Conservation (phyloP, 2,329 filamentous ascomycete genomes). For the Epichloe scottii region DNA sequence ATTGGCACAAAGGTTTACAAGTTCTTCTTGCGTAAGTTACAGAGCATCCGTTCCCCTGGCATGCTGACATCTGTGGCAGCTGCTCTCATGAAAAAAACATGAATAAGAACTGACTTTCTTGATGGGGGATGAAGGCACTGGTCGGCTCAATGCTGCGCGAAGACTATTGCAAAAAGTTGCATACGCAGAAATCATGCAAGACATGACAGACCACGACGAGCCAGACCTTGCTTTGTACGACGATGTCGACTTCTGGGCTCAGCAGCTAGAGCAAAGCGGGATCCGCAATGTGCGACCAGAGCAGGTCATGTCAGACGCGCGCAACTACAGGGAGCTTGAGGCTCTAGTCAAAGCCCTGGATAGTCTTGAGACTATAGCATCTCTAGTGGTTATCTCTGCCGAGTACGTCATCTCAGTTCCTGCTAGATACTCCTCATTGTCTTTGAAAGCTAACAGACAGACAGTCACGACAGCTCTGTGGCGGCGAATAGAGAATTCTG, state of each 20-base stretch:
- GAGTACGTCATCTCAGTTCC: conserved; percentile 30
- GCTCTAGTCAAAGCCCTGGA: conserved; percentile 53
- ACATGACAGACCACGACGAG: conserved; percentile 25
- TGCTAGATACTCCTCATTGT: neutral
- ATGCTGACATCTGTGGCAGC: too few relatives aligned
- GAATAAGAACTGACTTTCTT: neutral
- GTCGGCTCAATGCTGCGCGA: conserved; percentile 42
- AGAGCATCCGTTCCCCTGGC: neutral
- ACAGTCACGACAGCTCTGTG: conserved; percentile 14
- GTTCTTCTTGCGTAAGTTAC: conserved; percentile 64
- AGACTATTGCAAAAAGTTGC: conserved; percentile 37
- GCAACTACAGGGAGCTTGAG: conserved; percentile 57
- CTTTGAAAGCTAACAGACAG: neutral
- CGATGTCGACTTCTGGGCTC: conserved; percentile 27
- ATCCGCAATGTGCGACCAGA: conserved; percentile 25
- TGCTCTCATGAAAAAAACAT: neutral
- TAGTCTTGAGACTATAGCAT: conserved; percentile 53
- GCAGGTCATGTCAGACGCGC: conserved; percentile 40
- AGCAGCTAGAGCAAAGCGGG: conserved; percentile 22
- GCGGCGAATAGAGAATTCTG: conserved; percentile 36
- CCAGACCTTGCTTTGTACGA: conserved; percentile 26
- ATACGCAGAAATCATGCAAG: conserved; percentile 34
- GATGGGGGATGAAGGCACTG: conserved; percentile 25
- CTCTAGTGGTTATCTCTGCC: conserved; percentile 36
- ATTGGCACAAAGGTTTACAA: conserved; percentile 65